These are phyloP conservation scores for Odonthalia washingtoniensis DNA, from an alignment of 31 red algal species.

Conservation along the genomic window DNA sequence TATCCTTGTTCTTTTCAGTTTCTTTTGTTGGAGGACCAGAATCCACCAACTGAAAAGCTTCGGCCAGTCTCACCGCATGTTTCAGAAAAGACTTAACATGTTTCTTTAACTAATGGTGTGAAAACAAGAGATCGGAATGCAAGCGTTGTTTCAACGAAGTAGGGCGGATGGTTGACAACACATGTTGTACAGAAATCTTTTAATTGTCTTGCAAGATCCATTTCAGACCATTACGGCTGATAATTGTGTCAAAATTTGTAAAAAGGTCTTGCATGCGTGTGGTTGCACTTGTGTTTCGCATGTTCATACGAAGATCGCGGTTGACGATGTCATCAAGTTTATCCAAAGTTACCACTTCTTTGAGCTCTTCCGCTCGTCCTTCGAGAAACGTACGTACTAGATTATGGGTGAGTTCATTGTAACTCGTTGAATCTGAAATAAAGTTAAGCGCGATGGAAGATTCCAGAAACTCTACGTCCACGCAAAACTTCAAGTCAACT, in stretches of 20 bases:
- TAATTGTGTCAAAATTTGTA: not conserved
- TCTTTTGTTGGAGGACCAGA: not conserved
- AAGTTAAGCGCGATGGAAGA: too few relatives aligned
- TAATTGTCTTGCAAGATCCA: too few relatives aligned
- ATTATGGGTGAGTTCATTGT: too few relatives aligned
- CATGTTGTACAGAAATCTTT: constrained; percentile 14
- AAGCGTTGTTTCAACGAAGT: not conserved
- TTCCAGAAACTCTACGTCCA: too few relatives aligned
- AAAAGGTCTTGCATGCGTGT: not conserved
- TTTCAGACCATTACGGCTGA: not conserved
- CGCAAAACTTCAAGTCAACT: too few relatives aligned
- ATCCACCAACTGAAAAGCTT: constrained; percentile 6
- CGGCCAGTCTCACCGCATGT: not conserved
- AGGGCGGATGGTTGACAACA: not conserved
- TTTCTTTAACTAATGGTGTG: too few relatives aligned
- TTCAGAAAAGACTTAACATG: not conserved
- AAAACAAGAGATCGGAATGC: not conserved
- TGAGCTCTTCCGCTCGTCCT: too few relatives aligned
- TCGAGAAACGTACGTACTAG: too few relatives aligned
- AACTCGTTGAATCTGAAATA: too few relatives aligned
- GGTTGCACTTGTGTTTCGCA: not conserved
- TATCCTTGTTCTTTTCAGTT: not conserved
- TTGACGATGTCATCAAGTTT: not conserved
- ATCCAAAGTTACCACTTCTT: too few relatives aligned
- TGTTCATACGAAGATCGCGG: constrained; percentile 8